Conservation (phyloP, 345 rosid species). For the Sonneratia caseolaris region DNA sequence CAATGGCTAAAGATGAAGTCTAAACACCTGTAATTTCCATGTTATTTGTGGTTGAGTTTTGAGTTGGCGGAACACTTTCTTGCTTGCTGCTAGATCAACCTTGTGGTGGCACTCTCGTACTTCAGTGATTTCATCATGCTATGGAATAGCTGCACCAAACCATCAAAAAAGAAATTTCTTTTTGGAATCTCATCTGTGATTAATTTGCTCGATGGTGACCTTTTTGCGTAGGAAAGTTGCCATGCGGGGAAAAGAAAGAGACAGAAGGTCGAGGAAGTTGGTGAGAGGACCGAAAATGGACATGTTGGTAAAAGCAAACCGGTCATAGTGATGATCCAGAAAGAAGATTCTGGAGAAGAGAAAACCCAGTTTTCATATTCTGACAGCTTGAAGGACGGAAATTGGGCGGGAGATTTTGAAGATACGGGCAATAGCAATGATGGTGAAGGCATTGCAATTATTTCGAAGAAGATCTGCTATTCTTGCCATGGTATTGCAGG, state of each 20-base stretch:
- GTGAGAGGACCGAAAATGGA: constrained; percentile 14
- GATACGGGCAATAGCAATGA: constrained; percentile 1
- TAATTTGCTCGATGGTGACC: background rate
- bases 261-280: constrained; percentile 16
- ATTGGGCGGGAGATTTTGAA: no score
- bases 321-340: background rate
- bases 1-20: no score
- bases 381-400: constrained; percentile 17
- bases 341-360: constrained; percentile 1
- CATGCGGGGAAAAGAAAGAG: constrained; percentile 27
- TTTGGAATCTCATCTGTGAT: background rate
- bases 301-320: constrained; percentile 8
- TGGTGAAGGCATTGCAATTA: constrained; percentile 9
- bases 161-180: no score
- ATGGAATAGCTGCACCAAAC: no score
- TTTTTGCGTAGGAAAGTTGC: constrained; percentile 15
- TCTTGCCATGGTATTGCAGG: constrained; percentile 9
- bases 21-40: no score
- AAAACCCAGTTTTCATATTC: constrained; percentile 18
- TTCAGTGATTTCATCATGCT: no score
- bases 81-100: background rate
- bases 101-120: background rate
- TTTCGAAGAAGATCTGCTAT: background rate
- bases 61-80: background rate
- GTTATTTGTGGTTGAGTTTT: no score